phyloP scores from a whole-genome alignment of 805 yeast species.

The Hanseniaspora valbyensis region DNA sequence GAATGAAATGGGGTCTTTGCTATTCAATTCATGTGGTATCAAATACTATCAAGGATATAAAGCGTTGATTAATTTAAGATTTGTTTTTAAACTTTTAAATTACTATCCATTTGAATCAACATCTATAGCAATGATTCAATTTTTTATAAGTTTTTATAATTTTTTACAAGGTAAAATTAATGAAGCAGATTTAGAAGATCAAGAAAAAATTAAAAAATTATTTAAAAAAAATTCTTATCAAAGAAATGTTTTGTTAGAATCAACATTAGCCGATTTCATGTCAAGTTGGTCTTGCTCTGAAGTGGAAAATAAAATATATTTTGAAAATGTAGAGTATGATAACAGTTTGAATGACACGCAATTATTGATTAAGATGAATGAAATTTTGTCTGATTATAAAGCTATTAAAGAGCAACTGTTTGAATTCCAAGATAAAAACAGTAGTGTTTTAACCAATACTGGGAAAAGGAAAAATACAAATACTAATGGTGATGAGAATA shows the following conservation, averaged over 20 bases:
- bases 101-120: constrained; percentile 15
- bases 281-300: background rate
- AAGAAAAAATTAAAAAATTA: background rate
- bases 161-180: background rate
- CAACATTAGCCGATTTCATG: constrained; percentile 1
- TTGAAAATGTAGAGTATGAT: background rate
- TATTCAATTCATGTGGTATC: constrained; percentile 15
- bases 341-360: constrained; percentile 5
- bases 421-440: constrained; percentile 4
- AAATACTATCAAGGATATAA: constrained; percentile 17
- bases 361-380: background rate
- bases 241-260: constrained; percentile 3
- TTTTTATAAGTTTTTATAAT: constrained; percentile 13
- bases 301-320: background rate
- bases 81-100: constrained; percentile 12
- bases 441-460: background rate
- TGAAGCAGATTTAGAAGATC: background rate
- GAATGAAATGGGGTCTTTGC: constrained; percentile 16
- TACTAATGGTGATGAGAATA: background rate
- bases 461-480: background rate
- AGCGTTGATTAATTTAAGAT: constrained; percentile 13
- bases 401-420: constrained; percentile 9
- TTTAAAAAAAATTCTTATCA: constrained; percentile 3
- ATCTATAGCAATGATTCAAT: constrained; percentile 14
- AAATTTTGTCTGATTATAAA: background rate